phyloP scores from a whole-genome alignment of 208 protist genomes.

The Wallacemonas sp. region DNA sequence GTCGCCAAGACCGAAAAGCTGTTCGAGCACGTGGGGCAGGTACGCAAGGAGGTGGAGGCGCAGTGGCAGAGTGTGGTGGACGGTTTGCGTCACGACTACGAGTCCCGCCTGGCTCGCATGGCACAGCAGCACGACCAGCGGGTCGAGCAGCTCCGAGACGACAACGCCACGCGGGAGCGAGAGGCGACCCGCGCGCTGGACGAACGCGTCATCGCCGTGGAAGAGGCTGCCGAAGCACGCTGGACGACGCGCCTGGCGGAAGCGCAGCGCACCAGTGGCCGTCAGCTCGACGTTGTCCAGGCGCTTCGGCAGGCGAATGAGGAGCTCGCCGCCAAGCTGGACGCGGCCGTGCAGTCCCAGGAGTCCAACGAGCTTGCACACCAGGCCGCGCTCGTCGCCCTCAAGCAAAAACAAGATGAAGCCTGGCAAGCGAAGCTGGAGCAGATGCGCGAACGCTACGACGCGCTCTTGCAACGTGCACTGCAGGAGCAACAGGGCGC shows the following conservation, averaged over 20 bases:
- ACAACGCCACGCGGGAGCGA: constrained; percentile 12
- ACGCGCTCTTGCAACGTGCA: constrained; percentile 7
- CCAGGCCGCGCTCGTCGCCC: constrained; percentile 18
- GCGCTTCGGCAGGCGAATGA: constrained; percentile 21
- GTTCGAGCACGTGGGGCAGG: constrained; percentile 20
- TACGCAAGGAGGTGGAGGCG: constrained; percentile 20
- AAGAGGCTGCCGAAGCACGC: constrained; percentile 23
- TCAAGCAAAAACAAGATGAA: constrained; percentile 26
- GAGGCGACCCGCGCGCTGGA: constrained; percentile 17
- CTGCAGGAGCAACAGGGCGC: constrained; percentile 26
- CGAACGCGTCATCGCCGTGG: constrained; percentile 18
- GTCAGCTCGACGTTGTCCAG: constrained; percentile 18
- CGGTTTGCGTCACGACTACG: constrained; percentile 24
- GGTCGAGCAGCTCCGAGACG: constrained; percentile 22
- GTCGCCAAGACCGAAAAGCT: constrained; percentile 11
- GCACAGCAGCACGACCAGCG: constrained; percentile 34
- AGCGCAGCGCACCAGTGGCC: constrained; percentile 20
- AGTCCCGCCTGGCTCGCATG: constrained; percentile 19
- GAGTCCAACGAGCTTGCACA: constrained; percentile 13
- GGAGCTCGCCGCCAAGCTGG: constrained; percentile 13
- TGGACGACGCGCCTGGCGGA: neutral
- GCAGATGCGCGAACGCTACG: constrained; percentile 19
- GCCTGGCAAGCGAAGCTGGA: constrained; percentile 10
- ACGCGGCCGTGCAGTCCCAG: constrained; percentile 21
- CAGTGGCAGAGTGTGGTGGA: constrained; percentile 32